A percentile compares a stretch with the other conserved stretches of the same genome.
These are phyloP conservation scores for Raphidocelis subcapitata DNA, from an alignment of 139 green algal species.

Conservation along the genomic window DNA sequence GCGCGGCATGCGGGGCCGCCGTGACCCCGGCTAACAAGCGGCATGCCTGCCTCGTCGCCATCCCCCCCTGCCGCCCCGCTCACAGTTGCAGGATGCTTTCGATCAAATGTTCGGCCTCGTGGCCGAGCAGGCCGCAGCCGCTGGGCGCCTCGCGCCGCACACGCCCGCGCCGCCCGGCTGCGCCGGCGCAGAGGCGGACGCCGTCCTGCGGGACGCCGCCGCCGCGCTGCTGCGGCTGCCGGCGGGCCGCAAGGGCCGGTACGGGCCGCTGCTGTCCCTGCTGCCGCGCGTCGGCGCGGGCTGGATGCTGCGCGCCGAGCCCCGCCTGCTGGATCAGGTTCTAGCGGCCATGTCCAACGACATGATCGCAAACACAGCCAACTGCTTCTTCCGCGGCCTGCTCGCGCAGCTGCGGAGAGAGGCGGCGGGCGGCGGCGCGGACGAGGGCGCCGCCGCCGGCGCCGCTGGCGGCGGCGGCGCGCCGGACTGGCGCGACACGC, in stretches of 20 bases:
- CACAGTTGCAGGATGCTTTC: conserved; percentile 51
- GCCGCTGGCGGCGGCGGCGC: neutral
- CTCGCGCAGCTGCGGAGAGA: conserved; percentile 48
- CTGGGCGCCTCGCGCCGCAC: neutral
- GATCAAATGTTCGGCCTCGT: conserved; percentile 47
- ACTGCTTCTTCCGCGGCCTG: conserved; percentile 54
- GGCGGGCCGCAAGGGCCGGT: conserved; percentile 66
- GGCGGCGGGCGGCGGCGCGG: neutral
- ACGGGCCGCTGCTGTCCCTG: conserved; percentile 56
- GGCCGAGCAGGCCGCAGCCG: conserved; percentile 20
- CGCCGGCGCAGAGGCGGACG: neutral
- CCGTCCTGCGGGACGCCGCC: conserved; percentile 25
- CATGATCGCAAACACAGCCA: conserved; percentile 37
- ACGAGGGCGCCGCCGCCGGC: neutral
- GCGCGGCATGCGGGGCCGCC: neutral
- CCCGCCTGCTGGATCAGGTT: conserved; percentile 41
- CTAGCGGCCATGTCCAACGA: conserved; percentile 58
- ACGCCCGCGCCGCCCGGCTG: neutral
- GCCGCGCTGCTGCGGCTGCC: conserved; percentile 36
- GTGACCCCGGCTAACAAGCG: neutral
- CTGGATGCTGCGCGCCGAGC: conserved; percentile 50
- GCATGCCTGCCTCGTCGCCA: neutral
- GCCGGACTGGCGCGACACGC: conserved; percentile 55
- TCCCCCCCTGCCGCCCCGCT: neutral
- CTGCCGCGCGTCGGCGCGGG: conserved; percentile 52